Evolutionary conservation across 129 eudicot genomes (phyloP), one percentile per base, ranked within the genome.

Genomic region (Solidago caesia): DNA sequence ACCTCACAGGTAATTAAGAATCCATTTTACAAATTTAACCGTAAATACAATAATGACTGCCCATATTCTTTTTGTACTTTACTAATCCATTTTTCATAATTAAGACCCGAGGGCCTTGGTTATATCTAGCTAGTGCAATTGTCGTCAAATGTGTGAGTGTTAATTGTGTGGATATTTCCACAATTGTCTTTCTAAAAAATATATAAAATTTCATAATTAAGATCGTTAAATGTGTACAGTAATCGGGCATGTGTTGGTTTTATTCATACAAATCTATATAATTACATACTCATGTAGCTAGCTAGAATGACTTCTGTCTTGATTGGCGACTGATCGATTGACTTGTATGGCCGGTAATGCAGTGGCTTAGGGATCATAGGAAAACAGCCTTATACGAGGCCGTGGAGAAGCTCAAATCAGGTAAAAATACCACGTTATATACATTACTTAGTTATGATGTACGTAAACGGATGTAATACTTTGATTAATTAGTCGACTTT

Each of bases 281-380:
- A 21, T 21, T 21, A 21, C 21, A 21, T 21, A 21, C 21, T 21
- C 21, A 21, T 21, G 21, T 49, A 49, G n/a, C 14, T 49, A 49
- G n/a, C 14, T 51, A 11, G 43, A 26, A 7, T 70, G 26, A n/a
- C n/a, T n/a, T 1, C 11, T 72, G n/a, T 56, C 47, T 43, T 55
- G 45, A 21, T 21, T 21, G 21, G 0, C 21, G 21, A 21, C 1
- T 41, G 51, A 33, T 5, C 44, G n/a, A 10, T 55, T 63, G 26
- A 7, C n/a, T 62, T 55, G 39, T 56, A 56, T 77, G 52, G 44
- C 14, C 45, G 63, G 51, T 68, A 16, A 60, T 70, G 73, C 70
- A 85, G 89, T 75, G 85, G 86, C 86, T 85, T 63, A 78, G 78
- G 77, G 76, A 70, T 45, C 83, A 47, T 48, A 74, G 86, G 62